These are phyloP conservation scores for Postia placenta DNA, from an alignment of 768 basidiomycete species.

Conservation along the genomic window DNA sequence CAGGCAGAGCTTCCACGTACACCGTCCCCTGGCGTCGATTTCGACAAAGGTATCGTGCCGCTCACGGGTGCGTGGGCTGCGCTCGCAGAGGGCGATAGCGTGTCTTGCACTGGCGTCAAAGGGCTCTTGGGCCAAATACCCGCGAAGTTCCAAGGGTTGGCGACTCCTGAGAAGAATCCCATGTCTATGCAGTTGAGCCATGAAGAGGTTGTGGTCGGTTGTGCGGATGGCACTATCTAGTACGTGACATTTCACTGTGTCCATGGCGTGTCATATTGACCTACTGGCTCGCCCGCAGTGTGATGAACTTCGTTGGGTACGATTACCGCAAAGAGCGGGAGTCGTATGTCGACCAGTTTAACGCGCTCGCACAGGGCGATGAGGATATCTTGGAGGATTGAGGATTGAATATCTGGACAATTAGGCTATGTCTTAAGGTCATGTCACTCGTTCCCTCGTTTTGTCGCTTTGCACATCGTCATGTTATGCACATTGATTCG, in stretches of 20 bases:
- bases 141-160: slow-evolving; percentile 67
- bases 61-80: slow-evolving; percentile 74
- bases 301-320: slow-evolving; percentile 60
- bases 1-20: slow-evolving; percentile 11
- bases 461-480: not conserved
- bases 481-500: not conserved
- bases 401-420: not conserved
- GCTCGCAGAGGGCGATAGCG: slow-evolving; percentile 38
- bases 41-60: slow-evolving; percentile 59
- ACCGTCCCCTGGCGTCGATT: slow-evolving; percentile 42
- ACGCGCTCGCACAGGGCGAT: not conserved
- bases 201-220: slow-evolving; percentile 87
- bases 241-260: slow-evolving; percentile 33
- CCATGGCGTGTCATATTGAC: not conserved
- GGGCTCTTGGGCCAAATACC: slow-evolving; percentile 62
- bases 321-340: slow-evolving; percentile 35
- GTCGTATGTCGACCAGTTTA: not conserved
- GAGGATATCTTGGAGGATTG: not conserved
- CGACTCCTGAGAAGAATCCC: slow-evolving; percentile 88
- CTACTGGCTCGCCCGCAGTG: slow-evolving; percentile 25
- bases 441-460: not conserved
- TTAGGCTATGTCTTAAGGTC: not conserved
- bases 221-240: slow-evolving; percentile 91
- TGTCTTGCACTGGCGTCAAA: slow-evolving; percentile 36
- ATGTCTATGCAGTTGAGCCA: slow-evolving; percentile 92